phyloP scores from a whole-genome alignment of 345 rosid species.

The Mercurialis annua region DNA sequence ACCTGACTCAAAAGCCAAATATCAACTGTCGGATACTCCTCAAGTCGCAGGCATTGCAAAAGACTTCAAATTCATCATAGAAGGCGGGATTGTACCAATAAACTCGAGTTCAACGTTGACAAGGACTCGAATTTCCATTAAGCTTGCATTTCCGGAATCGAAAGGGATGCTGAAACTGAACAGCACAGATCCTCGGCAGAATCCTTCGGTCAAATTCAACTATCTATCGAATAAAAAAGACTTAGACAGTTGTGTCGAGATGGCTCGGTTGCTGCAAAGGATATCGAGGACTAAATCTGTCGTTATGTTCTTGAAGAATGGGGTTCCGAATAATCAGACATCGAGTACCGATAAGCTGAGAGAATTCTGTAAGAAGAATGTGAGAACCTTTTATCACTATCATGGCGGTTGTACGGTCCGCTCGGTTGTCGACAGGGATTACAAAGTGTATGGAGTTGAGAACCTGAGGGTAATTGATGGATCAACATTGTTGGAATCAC shows the following conservation, averaged over 20 bases:
- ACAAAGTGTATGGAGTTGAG: slow-evolving; percentile 46
- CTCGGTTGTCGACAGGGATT: slow-evolving; percentile 52
- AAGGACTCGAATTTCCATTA: slow-evolving; percentile 49
- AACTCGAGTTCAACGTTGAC: slow-evolving; percentile 45
- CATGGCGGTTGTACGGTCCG: slow-evolving; percentile 66
- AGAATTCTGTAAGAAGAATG: slow-evolving; percentile 55
- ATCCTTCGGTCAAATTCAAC: slow-evolving; percentile 65
- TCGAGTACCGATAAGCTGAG: slow-evolving; percentile 33
- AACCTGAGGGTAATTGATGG: slow-evolving; percentile 67
- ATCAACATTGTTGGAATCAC: slow-evolving; percentile 67
- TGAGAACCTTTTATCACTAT: slow-evolving; percentile 60
- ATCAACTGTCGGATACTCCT: slow-evolving; percentile 57
- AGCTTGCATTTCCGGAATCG: slow-evolving; percentile 64
- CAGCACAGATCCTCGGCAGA: slow-evolving; percentile 52
- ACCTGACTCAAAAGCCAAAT: slow-evolving; percentile 38
- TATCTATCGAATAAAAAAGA: slow-evolving; percentile 53
- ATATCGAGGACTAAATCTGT: slow-evolving; percentile 57
- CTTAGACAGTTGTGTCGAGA: slow-evolving; percentile 46
- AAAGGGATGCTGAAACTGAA: slow-evolving; percentile 55
- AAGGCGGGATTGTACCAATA: slow-evolving; percentile 47
- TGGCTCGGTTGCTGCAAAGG: slow-evolving; percentile 47
- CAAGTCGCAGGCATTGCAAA: slow-evolving; percentile 59
- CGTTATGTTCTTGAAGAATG: slow-evolving; percentile 38
- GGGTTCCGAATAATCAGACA: slow-evolving; percentile 27
- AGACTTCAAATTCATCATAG: slow-evolving; percentile 49